A percentile compares a stretch with the other conserved stretches of the same genome.
These are phyloP conservation scores for Penicillium angulare DNA, from an alignment of 495 filamentous ascomycete genomes.

Conservation along the genomic window DNA sequence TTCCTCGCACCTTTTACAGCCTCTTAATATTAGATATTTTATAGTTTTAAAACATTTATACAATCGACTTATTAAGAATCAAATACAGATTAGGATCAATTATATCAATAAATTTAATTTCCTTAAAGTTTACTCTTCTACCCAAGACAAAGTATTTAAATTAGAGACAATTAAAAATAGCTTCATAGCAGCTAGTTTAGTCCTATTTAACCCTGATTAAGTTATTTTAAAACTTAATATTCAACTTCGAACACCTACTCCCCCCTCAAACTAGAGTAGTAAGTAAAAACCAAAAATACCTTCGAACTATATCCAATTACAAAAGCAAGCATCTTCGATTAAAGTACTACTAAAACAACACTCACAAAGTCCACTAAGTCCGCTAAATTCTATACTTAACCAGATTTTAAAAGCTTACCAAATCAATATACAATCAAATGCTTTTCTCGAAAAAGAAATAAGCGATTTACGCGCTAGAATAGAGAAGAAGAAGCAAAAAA, in stretches of 20 bases:
- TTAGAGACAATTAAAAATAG: background rate
- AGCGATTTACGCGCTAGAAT: no score
- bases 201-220: no score
- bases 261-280: background rate
- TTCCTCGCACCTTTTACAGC: background rate
- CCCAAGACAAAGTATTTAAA: background rate
- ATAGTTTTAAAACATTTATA: no score
- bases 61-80: no score
- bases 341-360: background rate
- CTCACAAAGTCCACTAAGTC: background rate
- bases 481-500: no score
- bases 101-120: no score
- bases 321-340: background rate
- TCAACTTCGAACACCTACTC: background rate
- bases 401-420: background rate
- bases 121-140: no score
- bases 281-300: background rate
- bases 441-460: no score
- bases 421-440: background rate
- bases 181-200: no score
- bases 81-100: no score
- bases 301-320: background rate
- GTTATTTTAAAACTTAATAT: background rate
- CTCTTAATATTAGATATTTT: no score
- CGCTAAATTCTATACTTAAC: background rate